Conservation (phyloP, 2,329 filamentous ascomycete species). For the Hymenoscyphus occultus region DNA sequence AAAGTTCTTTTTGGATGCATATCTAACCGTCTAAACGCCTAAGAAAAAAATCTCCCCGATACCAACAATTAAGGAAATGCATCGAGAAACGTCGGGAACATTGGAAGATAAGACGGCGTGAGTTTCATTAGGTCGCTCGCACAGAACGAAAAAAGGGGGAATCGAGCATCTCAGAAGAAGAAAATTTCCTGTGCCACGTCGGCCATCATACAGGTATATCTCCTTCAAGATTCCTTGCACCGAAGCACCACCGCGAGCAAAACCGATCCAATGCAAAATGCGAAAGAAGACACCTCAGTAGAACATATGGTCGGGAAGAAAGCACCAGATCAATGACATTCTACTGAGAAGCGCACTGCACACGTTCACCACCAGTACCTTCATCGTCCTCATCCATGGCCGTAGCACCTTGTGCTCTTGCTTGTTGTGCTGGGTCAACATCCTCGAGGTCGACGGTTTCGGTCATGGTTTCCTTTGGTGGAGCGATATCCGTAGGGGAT, state of each 20-base stretch:
- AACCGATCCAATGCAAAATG: conserved; percentile 22
- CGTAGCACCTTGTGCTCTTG: conserved; percentile 64
- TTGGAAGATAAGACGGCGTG: not conserved
- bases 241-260: conserved; percentile 19
- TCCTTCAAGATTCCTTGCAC: conserved; percentile 22
- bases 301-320: not conserved
- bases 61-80: conserved; percentile 14
- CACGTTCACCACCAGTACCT: conserved; percentile 68
- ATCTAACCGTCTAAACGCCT: conserved; percentile 25
- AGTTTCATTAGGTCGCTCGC: conserved; percentile 6
- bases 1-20: conserved; percentile 14
- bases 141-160: not conserved
- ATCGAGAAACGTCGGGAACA: not conserved
- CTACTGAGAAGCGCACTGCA: conserved; percentile 86
- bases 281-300: conserved; percentile 15
- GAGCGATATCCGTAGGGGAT: conserved; percentile 55
- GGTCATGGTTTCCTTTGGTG: conserved; percentile 83
- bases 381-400: conserved; percentile 74
- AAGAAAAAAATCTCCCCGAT: conserved; percentile 11
- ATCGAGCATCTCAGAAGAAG: conserved; percentile 6
- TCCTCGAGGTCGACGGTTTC: conserved; percentile 87
- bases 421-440: conserved; percentile 66
- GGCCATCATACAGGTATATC: conserved; percentile 6
- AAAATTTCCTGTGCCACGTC: conserved; percentile 8
- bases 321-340: conserved; percentile 1